Percentiles rank a stretch among this genome's conserved stretches.
Conservation (phyloP, 2,329 filamentous ascomycete genomes). For the Alternaria gaisen region DNA sequence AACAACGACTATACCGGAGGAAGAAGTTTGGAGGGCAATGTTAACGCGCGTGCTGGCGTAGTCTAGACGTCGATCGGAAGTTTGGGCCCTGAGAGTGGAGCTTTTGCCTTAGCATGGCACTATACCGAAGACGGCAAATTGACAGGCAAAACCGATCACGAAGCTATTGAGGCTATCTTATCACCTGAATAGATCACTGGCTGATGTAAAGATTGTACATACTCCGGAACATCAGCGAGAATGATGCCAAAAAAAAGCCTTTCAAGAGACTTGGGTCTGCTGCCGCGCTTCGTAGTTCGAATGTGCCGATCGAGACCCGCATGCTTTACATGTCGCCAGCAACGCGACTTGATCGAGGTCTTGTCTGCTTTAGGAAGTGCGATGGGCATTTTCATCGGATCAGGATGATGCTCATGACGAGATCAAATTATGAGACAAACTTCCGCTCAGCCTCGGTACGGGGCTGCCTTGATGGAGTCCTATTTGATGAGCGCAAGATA, state of each 20-base stretch:
- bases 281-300: not conserved
- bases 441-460: not conserved
- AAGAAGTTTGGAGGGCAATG: conserved; percentile 1
- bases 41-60: not conserved
- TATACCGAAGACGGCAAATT: conserved; percentile 1
- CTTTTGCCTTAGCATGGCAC: not conserved
- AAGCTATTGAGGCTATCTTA: not conserved
- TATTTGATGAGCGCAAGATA: too few relatives aligned
- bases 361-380: not conserved
- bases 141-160: not conserved
- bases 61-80: not conserved
- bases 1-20: not conserved
- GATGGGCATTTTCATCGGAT: not conserved
- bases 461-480: too few relatives aligned
- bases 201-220: not conserved
- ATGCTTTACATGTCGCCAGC: not conserved
- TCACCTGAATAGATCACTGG: not conserved
- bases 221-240: not conserved
- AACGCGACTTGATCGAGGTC: not conserved
- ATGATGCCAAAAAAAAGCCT: not conserved
- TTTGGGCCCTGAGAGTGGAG: not conserved
- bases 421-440: not conserved
- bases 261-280: not conserved
- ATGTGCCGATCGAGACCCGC: not conserved
- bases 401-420: not conserved